Percentiles rank a stretch among this genome's conserved stretches.
Evolutionary conservation across 805 yeast species (phyloP).

Genomic region (Starmerella apicola): DNA sequence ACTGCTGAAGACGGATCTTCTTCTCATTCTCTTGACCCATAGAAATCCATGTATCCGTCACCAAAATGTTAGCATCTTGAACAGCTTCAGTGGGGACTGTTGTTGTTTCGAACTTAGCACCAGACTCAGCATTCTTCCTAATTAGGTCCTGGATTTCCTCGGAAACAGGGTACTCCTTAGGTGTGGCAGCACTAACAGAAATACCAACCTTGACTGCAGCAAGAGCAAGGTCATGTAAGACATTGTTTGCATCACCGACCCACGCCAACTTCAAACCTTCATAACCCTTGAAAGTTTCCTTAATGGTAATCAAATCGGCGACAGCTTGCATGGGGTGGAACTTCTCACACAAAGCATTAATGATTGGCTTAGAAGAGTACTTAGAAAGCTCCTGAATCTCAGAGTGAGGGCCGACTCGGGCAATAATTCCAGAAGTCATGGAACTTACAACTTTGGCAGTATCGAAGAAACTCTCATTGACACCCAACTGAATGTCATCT

Average conservation of each 20-base stretch:
- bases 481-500: conserved; percentile 94
- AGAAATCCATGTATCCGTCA: conserved; percentile 93
- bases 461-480: conserved; percentile 81
- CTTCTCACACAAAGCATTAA: conserved; percentile 83
- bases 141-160: conserved; percentile 44
- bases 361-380: conserved; percentile 78
- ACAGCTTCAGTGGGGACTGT: conserved; percentile 71
- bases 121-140: conserved; percentile 37
- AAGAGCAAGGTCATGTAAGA: conserved; percentile 80
- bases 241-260: conserved; percentile 96
- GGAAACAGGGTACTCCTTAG: conserved; percentile 57
- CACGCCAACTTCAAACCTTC: conserved; percentile 66
- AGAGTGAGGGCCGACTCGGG: conserved; percentile 79
- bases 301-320: conserved; percentile 76
- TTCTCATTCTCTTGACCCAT: conserved; percentile 94
- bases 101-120: conserved; percentile 37
- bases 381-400: conserved; percentile 69
- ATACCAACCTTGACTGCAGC: conserved; percentile 81
- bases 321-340: conserved; percentile 95
- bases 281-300: conserved; percentile 36
- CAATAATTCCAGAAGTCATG: conserved; percentile 93
- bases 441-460: conserved; percentile 82
- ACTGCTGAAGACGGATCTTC: conserved; percentile 57
- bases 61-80: conserved; percentile 62
- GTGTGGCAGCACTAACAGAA: conserved; percentile 72